phyloP scores from a whole-genome alignment of 192 early-diverging fungal species.

The Spinellus fusiger region DNA sequence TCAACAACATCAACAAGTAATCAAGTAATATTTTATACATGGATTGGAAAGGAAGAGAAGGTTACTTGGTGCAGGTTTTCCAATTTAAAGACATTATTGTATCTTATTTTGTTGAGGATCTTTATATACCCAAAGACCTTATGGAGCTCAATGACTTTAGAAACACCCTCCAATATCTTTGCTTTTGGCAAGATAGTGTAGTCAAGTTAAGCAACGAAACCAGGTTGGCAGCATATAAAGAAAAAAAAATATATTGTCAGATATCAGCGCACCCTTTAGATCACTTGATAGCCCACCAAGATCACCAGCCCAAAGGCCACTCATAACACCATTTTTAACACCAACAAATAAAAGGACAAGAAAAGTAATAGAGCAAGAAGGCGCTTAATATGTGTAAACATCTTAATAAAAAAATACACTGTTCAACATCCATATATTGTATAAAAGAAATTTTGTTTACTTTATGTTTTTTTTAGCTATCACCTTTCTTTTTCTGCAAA shows the following conservation, averaged over 20 bases:
- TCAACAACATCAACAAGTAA: conserved; percentile 7
- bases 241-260: conserved; percentile 8
- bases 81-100: conserved; percentile 7
- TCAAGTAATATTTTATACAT: conserved; percentile 6
- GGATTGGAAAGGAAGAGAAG: conserved; percentile 7
- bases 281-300: conserved; percentile 3
- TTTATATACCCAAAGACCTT: conserved; percentile 9
- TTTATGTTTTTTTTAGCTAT: background rate
- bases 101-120: conserved; percentile 8
- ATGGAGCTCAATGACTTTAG: conserved; percentile 10
- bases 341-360: conserved; percentile 1
- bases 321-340: background rate
- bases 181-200: background rate
- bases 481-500: background rate
- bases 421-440: background rate
- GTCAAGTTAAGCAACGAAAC: conserved; percentile 8
- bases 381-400: conserved; percentile 8
- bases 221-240: conserved; percentile 5
- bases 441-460: conserved; percentile 3
- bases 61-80: conserved; percentile 5
- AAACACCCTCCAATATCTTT: conserved; percentile 11
- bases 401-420: conserved; percentile 6
- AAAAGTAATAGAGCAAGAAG: conserved; percentile 8
- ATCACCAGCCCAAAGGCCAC: conserved; percentile 1
- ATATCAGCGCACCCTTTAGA: background rate